Percentiles rank a stretch among this genome's conserved stretches.
phyloP scores from a whole-genome alignment of 208 protist species.

The Leishmania lainsoni region DNA sequence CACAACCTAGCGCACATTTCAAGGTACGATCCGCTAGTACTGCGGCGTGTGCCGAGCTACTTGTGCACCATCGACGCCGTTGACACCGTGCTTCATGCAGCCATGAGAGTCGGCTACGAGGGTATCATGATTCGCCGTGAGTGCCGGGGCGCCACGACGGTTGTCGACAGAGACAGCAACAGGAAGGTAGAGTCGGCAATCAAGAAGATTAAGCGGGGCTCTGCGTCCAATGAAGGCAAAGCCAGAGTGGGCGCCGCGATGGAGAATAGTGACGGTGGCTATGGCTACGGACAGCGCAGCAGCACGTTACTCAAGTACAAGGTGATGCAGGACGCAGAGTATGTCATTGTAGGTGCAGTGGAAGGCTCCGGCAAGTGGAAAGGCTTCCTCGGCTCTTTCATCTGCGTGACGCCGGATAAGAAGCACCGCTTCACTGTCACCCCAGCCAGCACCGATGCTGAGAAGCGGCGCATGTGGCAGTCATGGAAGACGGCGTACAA shows the following conservation, averaged over 20 bases:
- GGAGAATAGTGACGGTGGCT: constrained; percentile 38
- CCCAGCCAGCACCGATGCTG: constrained; percentile 72
- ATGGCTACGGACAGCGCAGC: constrained; percentile 83
- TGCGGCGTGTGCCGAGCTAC: constrained; percentile 60
- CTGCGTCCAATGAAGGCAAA: background rate
- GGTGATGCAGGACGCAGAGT: constrained; percentile 89
- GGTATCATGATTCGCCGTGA: constrained; percentile 86
- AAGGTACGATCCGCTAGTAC: constrained; percentile 31
- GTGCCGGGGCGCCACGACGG: background rate
- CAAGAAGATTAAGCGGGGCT: background rate
- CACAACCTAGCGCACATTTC: constrained; percentile 21
- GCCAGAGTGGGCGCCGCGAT: background rate
- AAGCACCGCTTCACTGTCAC: constrained; percentile 74
- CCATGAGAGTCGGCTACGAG: constrained; percentile 80
- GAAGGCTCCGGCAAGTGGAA: constrained; percentile 88
- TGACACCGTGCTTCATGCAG: constrained; percentile 39
- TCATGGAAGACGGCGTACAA: constrained; percentile 59
- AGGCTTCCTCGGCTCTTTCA: constrained; percentile 81
- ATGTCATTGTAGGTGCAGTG: constrained; percentile 77
- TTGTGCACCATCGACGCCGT: constrained; percentile 38
- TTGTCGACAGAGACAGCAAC: constrained; percentile 1
- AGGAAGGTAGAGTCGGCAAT: constrained; percentile 7
- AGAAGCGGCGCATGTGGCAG: constrained; percentile 73
- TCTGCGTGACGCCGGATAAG: constrained; percentile 59
- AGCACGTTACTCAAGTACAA: constrained; percentile 90